A percentile compares a stretch with the other conserved stretches of the same genome.
Evolutionary conservation across 257 asterid species (phyloP).

Genomic region (Jacaranda mimosifolia): DNA sequence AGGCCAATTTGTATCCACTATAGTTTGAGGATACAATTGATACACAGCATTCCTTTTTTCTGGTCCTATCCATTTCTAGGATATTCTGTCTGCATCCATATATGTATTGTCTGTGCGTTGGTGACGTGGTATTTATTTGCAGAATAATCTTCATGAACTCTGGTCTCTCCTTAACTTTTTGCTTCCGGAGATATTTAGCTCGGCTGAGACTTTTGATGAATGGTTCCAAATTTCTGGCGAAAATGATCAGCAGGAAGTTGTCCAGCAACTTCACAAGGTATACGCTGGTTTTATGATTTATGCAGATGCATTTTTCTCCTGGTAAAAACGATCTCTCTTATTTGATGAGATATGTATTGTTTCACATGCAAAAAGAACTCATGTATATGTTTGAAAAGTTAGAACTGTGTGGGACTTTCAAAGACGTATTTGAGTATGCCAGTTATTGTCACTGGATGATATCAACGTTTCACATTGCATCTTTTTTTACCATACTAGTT

Average conservation of each 20-base stretch:
- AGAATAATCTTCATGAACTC: constrained; percentile 99
- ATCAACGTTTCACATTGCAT: too few species aligned
- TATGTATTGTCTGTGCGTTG: constrained; percentile 23
- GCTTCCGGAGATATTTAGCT: constrained; percentile 98
- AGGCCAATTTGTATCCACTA: too few species aligned
- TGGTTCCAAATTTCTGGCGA: constrained; percentile 99
- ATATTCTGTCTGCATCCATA: constrained; percentile 8
- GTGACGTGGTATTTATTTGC: constrained; percentile 40
- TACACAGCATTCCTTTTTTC: neutral
- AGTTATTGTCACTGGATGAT: too few species aligned
- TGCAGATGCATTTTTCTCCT: neutral
- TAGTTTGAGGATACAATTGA: too few species aligned
- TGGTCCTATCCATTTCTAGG: neutral
- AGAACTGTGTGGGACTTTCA: too few species aligned
- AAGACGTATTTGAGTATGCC: too few species aligned
- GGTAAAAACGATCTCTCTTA: neutral
- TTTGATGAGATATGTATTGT: constrained; percentile 3
- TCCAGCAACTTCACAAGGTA: constrained; percentile 99
- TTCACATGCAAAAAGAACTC: neutral
- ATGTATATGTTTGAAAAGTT: neutral
- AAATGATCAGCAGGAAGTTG: constrained; percentile 99
- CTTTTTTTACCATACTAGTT: too few species aligned
- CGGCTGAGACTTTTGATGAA: constrained; percentile 98
- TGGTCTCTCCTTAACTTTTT: constrained; percentile 98
- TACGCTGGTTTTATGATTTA: neutral